A percentile compares a stretch with the other conserved stretches of the same genome.
These are phyloP conservation scores for Eucalyptus polybractea DNA, from an alignment of 345 rosid species.

Conservation along the genomic window DNA sequence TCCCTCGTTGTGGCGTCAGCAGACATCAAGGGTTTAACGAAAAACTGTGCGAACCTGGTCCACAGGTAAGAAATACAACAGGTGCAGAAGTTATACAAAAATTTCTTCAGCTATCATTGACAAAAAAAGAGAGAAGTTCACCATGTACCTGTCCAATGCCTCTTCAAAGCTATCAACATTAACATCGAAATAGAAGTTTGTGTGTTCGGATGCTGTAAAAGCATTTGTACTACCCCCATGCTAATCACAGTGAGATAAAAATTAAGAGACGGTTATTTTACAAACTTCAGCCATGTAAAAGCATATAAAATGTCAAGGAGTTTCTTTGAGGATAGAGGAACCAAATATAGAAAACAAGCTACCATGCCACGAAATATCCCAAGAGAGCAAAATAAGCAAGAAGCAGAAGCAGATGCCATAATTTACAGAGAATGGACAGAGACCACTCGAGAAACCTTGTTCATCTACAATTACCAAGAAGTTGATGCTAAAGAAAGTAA, in stretches of 20 bases:
- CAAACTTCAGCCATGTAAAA: background rate
- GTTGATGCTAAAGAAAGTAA: background rate
- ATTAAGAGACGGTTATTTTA: background rate
- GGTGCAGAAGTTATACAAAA: background rate
- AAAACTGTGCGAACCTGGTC: constrained; percentile 80
- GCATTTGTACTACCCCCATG: constrained; percentile 94
- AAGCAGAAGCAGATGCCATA: background rate
- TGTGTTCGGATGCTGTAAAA: constrained; percentile 58
- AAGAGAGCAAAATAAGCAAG: background rate
- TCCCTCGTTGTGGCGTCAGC: constrained; percentile 91
- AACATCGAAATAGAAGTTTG: constrained; percentile 69
- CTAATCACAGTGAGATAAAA: constrained; percentile 11
- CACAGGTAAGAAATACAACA: constrained; percentile 1
- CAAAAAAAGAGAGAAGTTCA: background rate
- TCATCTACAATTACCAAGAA: background rate
- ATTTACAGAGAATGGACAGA: background rate
- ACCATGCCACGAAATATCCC: background rate
- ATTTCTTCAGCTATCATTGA: background rate
- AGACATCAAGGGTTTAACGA: constrained; percentile 83
- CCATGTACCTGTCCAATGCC: constrained; percentile 76
- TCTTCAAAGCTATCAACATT: constrained; percentile 68
- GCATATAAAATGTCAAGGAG: background rate
- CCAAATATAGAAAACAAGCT: background rate
- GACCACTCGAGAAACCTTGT: background rate
- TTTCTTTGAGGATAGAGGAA: background rate